Evolutionary conservation across 2,329 filamentous ascomycete genomes (phyloP).

Genomic region (Aspergillus quadrilineatus): DNA sequence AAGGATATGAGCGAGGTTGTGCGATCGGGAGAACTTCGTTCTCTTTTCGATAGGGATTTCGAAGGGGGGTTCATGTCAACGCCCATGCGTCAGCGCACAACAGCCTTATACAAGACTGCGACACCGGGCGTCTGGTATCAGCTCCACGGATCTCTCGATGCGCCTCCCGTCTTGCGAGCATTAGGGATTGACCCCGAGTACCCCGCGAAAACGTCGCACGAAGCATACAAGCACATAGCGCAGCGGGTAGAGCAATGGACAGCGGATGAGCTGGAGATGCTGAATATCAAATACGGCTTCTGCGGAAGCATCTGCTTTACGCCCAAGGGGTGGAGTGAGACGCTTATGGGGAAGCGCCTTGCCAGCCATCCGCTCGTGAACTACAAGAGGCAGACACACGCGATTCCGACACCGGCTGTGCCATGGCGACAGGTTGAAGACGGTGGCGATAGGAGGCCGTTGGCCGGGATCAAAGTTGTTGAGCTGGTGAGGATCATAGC

Average conservation of each 20-base stretch:
- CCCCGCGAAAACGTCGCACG: neutral
- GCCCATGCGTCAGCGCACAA: slow-evolving; percentile 23
- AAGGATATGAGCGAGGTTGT: slow-evolving; percentile 31
- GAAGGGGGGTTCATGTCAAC: slow-evolving; percentile 35
- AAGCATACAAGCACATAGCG: slow-evolving; percentile 27
- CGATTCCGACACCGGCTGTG: neutral
- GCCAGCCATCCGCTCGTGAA: neutral
- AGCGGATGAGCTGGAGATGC: slow-evolving; percentile 45
- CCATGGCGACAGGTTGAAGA: neutral
- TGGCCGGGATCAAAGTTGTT: slow-evolving; percentile 52
- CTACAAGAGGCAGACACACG: neutral
- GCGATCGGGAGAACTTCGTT: slow-evolving; percentile 29
- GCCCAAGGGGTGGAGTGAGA: neutral
- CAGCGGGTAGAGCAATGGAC: slow-evolving; percentile 34
- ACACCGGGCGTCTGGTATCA: slow-evolving; percentile 50
- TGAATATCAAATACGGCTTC: slow-evolving; percentile 43
- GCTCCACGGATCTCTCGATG: slow-evolving; percentile 52
- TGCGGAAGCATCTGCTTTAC: slow-evolving; percentile 43
- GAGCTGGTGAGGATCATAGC: slow-evolving; percentile 43
- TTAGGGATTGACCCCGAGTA: neutral
- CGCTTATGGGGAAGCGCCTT: neutral
- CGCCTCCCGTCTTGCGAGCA: slow-evolving; percentile 27
- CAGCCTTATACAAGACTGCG: slow-evolving; percentile 51
- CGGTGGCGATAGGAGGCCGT: slow-evolving; percentile 29
- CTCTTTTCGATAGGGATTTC: slow-evolving; percentile 37